Evolutionary conservation across 2,329 filamentous ascomycete species (phyloP).

Genomic region (Pseudogymnoascus destructans): DNA sequence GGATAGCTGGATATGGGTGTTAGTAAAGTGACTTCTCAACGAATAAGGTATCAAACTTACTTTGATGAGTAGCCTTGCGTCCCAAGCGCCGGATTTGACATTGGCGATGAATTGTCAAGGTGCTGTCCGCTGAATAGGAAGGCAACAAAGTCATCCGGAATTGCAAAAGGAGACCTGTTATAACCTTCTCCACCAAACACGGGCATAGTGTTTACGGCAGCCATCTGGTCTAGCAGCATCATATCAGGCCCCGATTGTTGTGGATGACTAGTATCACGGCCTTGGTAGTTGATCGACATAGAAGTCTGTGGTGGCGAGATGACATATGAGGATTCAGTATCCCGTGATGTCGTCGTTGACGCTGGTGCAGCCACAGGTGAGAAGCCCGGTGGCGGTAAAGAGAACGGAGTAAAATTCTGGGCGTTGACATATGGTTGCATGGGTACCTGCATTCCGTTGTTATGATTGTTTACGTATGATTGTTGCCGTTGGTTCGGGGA

Average conservation of each 20-base stretch:
- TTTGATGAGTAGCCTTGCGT: slow-evolving; percentile 35
- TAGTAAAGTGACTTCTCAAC: slow-evolving; percentile 7
- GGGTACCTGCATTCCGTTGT: slow-evolving; percentile 12
- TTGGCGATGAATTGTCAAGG: slow-evolving; percentile 38
- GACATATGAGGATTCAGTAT: slow-evolving; percentile 21
- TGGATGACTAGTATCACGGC: slow-evolving; percentile 25
- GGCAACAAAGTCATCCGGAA: slow-evolving; percentile 77
- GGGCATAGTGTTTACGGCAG: slow-evolving; percentile 57
- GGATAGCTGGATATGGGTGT: slow-evolving; percentile 33
- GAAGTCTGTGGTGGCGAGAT: slow-evolving; percentile 16
- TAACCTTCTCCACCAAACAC: slow-evolving; percentile 72
- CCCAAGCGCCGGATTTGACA: slow-evolving; percentile 38
- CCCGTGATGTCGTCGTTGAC: slow-evolving; percentile 18
- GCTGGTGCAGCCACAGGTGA: slow-evolving; percentile 28
- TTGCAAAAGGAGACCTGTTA: slow-evolving; percentile 74
- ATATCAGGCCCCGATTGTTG: slow-evolving; percentile 34
- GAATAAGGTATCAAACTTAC: slow-evolving; percentile 29
- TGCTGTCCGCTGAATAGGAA: slow-evolving; percentile 66
- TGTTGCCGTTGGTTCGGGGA: slow-evolving; percentile 21
- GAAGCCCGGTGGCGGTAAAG: slow-evolving; percentile 48
- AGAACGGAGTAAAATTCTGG: slow-evolving; percentile 49
- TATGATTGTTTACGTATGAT: neutral
- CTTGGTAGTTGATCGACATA: slow-evolving; percentile 22
- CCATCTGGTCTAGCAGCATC: slow-evolving; percentile 49
- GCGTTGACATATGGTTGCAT: slow-evolving; percentile 38